Evolutionary conservation across 768 basidiomycete genomes (phyloP).

Genomic region (Psilocybe cubensis): DNA sequence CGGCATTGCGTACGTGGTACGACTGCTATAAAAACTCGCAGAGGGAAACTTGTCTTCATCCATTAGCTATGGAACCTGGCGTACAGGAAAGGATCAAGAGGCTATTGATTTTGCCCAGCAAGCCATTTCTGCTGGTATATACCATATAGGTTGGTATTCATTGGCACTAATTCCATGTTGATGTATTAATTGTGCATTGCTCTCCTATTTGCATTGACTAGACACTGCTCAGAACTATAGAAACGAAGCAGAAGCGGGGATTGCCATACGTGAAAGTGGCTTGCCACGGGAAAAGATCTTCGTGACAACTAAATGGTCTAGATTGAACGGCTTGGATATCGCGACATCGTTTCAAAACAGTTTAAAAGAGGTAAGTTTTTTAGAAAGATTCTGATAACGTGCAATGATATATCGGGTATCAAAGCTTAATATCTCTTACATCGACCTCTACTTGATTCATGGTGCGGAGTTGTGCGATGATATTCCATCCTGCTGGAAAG

Average conservation of each 20-base stretch:
- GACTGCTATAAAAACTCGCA: neutral
- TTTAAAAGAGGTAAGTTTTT: slow-evolving; percentile 48
- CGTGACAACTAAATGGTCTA: slow-evolving; percentile 70
- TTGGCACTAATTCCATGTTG: neutral
- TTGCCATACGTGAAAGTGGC: slow-evolving; percentile 56
- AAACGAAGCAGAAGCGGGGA: slow-evolving; percentile 62
- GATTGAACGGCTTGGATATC: slow-evolving; percentile 50
- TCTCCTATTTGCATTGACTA: slow-evolving; percentile 18
- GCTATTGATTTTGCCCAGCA: slow-evolving; percentile 60
- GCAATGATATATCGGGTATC: neutral
- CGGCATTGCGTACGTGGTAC: slow-evolving; percentile 43
- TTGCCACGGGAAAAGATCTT: slow-evolving; percentile 55
- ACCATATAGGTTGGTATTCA: slow-evolving; percentile 54
- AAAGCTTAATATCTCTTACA: slow-evolving; percentile 63
- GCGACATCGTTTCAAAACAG: slow-evolving; percentile 59
- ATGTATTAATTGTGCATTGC: neutral
- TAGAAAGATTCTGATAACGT: neutral
- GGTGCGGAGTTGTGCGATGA: slow-evolving; percentile 52
- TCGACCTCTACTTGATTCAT: slow-evolving; percentile 77
- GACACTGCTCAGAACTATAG: slow-evolving; percentile 64
- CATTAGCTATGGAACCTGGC: slow-evolving; percentile 64
- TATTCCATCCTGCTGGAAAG: slow-evolving; percentile 61
- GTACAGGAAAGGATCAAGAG: slow-evolving; percentile 51
- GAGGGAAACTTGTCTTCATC: neutral
- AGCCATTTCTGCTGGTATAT: slow-evolving; percentile 61